A percentile compares a stretch with the other conserved stretches of the same genome.
Evolutionary conservation across 2,329 filamentous ascomycete genomes (phyloP).

Genomic region (Trichoderma atrobrunneum): DNA sequence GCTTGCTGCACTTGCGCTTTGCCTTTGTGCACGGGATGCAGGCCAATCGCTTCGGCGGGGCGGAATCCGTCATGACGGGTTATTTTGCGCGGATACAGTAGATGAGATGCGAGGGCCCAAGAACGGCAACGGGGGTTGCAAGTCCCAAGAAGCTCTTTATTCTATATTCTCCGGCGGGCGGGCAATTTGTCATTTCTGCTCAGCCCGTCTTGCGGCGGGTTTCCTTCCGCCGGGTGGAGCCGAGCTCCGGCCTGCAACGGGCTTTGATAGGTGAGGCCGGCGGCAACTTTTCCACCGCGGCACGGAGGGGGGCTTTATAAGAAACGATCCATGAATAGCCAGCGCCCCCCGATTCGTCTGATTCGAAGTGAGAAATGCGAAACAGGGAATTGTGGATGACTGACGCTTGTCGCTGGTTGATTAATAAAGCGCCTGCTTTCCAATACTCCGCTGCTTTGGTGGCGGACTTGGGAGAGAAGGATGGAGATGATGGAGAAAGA

Average conservation of each 20-base stretch:
- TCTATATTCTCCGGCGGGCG: background rate
- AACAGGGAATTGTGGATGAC: background rate
- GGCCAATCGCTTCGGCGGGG: conserved; percentile 1
- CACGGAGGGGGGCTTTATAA: background rate
- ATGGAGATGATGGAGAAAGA: background rate
- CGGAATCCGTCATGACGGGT: conserved; percentile 7
- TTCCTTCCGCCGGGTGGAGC: conserved; percentile 13
- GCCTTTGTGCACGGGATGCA: conserved; percentile 11
- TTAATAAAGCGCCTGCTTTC: background rate
- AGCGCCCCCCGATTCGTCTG: no score
- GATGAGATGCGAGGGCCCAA: background rate
- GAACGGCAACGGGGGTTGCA: background rate
- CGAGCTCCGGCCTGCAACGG: background rate
- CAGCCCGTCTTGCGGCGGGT: background rate
- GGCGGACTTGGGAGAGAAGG: background rate
- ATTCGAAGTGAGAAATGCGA: background rate
- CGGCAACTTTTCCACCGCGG: conserved; percentile 7
- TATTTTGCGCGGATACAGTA: background rate
- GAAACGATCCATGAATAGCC: no score
- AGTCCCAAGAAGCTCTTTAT: background rate
- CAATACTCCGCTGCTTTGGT: background rate
- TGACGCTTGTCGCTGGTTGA: background rate
- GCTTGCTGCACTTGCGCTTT: conserved; percentile 14
- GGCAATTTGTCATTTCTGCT: background rate
- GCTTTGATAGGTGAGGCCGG: background rate